Evolutionary conservation across 2,329 filamentous ascomycete species (phyloP), one percentile per base, ranked within the genome.

Genomic region (Helotiales sp.): DNA sequence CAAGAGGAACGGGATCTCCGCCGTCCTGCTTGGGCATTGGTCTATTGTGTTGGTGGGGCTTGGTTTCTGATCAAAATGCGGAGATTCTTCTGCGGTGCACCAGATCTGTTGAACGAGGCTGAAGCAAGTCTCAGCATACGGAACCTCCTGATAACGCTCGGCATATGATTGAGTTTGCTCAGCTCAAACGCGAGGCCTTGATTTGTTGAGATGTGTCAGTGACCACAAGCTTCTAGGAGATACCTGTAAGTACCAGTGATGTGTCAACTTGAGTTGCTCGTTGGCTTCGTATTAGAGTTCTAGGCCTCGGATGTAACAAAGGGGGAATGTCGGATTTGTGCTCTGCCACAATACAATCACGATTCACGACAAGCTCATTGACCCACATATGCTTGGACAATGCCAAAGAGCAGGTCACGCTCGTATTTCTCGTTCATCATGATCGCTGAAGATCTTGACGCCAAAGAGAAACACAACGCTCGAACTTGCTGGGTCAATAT

Each of bases 21-120:
- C 38, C 56, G 31, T 31, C 24, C 53, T 54, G 22, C 44, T 49
- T 49, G 49, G 42, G 40, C 10, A 12, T 40, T 30, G 46, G 17
- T 33, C 29, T 50, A 31, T 44, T 48, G 48, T 5, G 19, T 48
- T 34, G 10, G 46, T 8, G 42, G 36, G 50, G 50, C 55, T 54
- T 54, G 50, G 55, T 50, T 44, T 1, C 40, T 44, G 13, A 22
- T 24, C 19, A 48, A 19, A 49, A 46, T 57, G 55, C 55, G 55
- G 55, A 57, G 55, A 27, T 48, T 25, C 15, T 30, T 48, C 29
- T 44, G 12, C 40, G 40, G 40, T 13, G 24, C 24, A 44, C 13
- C 47, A 40, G 24, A 53, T 36, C 30, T 52, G 54, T 56, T 56
- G 54, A 56, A 38, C 30, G 48, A 47, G 54, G 54, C 54, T 51